Percentiles rank a stretch among this genome's conserved stretches.
phyloP scores from a whole-genome alignment of 116 monocot genomes.

The Iris pallida region DNA sequence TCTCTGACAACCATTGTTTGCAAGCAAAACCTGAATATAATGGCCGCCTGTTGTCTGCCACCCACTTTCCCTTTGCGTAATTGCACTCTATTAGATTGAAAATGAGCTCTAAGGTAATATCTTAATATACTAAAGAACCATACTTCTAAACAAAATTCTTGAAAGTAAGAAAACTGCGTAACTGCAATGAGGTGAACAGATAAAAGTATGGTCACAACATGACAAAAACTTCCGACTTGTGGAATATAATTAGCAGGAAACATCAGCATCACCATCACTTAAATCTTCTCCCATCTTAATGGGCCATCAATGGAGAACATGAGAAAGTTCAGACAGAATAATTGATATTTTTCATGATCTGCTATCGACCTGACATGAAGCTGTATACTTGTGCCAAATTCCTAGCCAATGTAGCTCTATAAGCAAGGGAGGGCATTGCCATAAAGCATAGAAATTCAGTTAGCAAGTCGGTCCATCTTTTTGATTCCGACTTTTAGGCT shows the following conservation, averaged over 20 bases:
- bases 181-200: background rate
- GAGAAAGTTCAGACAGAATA: no score
- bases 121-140: background rate
- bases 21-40: constrained; percentile 83
- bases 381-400: no score
- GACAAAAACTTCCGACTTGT: background rate
- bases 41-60: constrained; percentile 53
- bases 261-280: no score
- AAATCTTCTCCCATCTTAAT: no score
- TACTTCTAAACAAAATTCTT: background rate
- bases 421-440: no score
- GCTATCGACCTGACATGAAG: no score
- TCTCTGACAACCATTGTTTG: constrained; percentile 76
- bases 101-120: background rate
- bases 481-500: no score
- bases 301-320: no score
- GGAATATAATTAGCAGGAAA: background rate
- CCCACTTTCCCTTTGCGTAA: constrained; percentile 86
- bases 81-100: constrained; percentile 52
- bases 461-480: no score
- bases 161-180: background rate
- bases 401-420: no score
- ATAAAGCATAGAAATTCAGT: no score
- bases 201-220: background rate
- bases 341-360: no score